Evolutionary conservation across 345 rosid species (phyloP).

Genomic region (Viola odorata): DNA sequence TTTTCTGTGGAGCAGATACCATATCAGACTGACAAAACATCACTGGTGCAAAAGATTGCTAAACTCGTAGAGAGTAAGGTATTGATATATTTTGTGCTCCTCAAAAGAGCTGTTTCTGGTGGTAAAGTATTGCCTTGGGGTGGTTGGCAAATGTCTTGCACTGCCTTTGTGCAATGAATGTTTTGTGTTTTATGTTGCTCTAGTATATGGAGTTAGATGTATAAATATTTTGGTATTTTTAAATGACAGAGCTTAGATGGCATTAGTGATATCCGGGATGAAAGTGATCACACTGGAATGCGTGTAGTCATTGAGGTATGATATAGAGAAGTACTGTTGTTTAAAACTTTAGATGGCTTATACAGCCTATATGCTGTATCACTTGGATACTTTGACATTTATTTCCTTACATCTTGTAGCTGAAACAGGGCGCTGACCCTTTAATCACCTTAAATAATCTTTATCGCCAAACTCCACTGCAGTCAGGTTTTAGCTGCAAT

Average conservation of each 20-base stretch:
- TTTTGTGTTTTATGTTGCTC: no score
- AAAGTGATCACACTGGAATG: conserved; percentile 94
- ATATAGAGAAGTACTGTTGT: neutral
- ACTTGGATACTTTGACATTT: neutral
- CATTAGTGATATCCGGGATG: conserved; percentile 90
- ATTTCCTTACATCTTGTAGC: conserved; percentile 32
- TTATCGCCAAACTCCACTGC: conserved; percentile 85
- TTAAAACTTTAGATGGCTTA: neutral
- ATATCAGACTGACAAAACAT: conserved; percentile 86
- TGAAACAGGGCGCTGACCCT: conserved; percentile 82
- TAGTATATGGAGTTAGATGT: no score
- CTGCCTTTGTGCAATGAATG: no score
- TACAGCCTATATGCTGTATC: neutral
- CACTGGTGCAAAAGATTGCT: conserved; percentile 91
- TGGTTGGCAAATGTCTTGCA: no score
- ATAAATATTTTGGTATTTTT: neutral
- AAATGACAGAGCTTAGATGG: conserved; percentile 72
- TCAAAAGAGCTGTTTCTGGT: no score
- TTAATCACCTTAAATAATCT: conserved; percentile 76
- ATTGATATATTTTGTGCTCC: conserved; percentile 3
- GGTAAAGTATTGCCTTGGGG: no score
- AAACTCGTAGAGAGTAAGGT: conserved; percentile 95
- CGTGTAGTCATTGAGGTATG: conserved; percentile 89
- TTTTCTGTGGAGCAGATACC: conserved; percentile 55
- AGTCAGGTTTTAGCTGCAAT: conserved; percentile 94